Base-by-base conservation (phyloP, 331 rosid genomes). In the Malus hybrid region DNA sequence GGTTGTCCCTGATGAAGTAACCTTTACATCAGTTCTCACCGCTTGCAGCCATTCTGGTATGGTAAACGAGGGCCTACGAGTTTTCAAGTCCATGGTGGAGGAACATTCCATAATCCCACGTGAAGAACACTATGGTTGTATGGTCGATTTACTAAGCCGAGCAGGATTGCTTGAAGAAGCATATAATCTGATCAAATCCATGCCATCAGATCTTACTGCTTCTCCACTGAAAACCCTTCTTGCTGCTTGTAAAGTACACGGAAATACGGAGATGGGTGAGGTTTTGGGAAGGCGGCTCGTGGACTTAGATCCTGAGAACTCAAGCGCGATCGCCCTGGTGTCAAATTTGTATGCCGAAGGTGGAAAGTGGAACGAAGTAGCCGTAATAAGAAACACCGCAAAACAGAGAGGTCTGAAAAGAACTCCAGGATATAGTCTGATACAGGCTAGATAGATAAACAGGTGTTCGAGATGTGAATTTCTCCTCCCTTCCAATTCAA, bases 11-110 rank as follows among this genome's bases (percentile, higher is more conserved):
- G 88, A 84, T 78, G 83, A 75, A 61, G 52, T 84, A 57, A 84
- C 88, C 77, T 84, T 87, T 44, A 87, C 88, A 18, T 87, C 88
- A 7, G 20, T 87, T 50, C 88, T 87, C 79, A 77, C 86, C 65
- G 88, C 88, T 61, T 87, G 90, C 67, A 87, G 90, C 70, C 90
- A 87, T 76, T 78, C 88, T 9, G 86, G 88, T 39, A 75, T 84
- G 62, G 81, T 87, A 44, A 84, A 84, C 61, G 79, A 79, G 65
- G 90, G 90, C 63, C 65, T 87, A 62, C 72, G 19, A 60, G 61
- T 82, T 29, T 84, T 84, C 66, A 68, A 72, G 66, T 77, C 70
- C 44, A 84, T 87, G 88, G 71, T 70, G 57, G 65, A 80, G n/a
- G 84, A 84, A 67, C 75, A 84, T 19, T 36, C 56, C 16, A 69